Conservation (phyloP, 2,329 filamentous ascomycete species). For the Penicillium paneum region DNA sequence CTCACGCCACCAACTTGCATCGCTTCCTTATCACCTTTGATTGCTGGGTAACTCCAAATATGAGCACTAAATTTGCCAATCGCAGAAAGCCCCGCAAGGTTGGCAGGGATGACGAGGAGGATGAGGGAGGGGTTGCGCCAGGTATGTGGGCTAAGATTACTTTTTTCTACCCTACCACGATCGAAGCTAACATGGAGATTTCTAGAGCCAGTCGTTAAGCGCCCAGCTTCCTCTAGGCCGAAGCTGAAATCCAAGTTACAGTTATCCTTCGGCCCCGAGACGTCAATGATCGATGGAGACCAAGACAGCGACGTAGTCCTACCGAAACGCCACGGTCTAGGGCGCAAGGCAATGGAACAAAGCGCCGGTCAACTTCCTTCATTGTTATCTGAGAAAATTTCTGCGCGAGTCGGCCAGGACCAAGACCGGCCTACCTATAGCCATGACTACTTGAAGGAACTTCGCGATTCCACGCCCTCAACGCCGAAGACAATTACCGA, state of each 20-base stretch:
- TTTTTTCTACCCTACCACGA: conserved; percentile 4
- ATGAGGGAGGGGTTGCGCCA: conserved; percentile 26
- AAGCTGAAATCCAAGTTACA: conserved; percentile 72
- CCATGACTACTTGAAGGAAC: conserved; percentile 79
- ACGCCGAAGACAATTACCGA: conserved; percentile 59
- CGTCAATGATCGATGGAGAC: conserved; percentile 54
- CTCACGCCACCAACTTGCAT: conserved; percentile 10
- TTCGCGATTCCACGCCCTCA: conserved; percentile 80
- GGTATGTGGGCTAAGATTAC: conserved; percentile 39
- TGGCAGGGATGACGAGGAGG: conserved; percentile 63
- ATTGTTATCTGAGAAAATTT: conserved; percentile 51
- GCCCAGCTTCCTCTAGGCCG: conserved; percentile 49
- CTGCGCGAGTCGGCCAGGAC: conserved; percentile 58
- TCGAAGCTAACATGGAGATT: conserved; percentile 35
- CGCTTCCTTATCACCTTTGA: background rate
- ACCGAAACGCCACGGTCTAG: conserved; percentile 59
- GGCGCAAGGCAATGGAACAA: conserved; percentile 63
- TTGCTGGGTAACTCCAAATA: conserved; percentile 23
- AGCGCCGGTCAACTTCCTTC: conserved; percentile 60
- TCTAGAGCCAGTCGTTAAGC: conserved; percentile 50
- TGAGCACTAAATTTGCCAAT: conserved; percentile 57
- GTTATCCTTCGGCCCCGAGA: conserved; percentile 70
- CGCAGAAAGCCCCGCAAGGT: conserved; percentile 74
- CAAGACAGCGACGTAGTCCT: conserved; percentile 55
- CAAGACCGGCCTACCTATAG: conserved; percentile 76